A percentile compares a stretch with the other conserved stretches of the same genome.
Conservation (phyloP, 495 filamentous ascomycete genomes). For the Massariosphaeria phaeospora region DNA sequence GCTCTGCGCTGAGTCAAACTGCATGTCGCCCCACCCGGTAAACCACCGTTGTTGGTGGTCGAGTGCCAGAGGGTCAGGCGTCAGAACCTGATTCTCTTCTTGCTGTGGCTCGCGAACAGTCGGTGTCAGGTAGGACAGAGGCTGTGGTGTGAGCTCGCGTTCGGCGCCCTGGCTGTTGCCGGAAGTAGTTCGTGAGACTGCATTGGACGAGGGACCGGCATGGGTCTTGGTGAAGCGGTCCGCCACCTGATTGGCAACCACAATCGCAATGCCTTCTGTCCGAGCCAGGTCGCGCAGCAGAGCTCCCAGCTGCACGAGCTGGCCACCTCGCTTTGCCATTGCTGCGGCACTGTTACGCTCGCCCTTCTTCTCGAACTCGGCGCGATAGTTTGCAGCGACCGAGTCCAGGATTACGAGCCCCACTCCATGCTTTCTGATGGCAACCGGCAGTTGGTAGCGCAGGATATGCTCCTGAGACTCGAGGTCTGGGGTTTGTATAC, state of each 20-base stretch:
- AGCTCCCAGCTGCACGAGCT: slow-evolving; percentile 72
- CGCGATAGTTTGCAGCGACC: slow-evolving; percentile 89
- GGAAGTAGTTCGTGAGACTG: slow-evolving; percentile 16
- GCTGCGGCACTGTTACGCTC: slow-evolving; percentile 35
- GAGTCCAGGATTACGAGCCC: slow-evolving; percentile 84
- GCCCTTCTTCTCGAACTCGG: slow-evolving; percentile 65
- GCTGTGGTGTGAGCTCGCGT: neutral
- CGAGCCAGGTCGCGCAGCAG: slow-evolving; percentile 69
- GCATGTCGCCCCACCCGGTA: slow-evolving; percentile 81
- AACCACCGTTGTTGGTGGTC: slow-evolving; percentile 91
- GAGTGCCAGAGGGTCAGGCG: slow-evolving; percentile 56
- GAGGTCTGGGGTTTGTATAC: slow-evolving; percentile 81
- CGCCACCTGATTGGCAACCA: slow-evolving; percentile 93
- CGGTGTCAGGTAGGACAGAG: neutral
- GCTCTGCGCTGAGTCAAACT: slow-evolving; percentile 26
- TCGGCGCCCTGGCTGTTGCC: slow-evolving; percentile 24
- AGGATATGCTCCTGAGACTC: slow-evolving; percentile 95
- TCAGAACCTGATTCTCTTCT: slow-evolving; percentile 38
- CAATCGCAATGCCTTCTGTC: slow-evolving; percentile 69
- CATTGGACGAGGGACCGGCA: slow-evolving; percentile 4
- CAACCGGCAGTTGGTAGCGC: slow-evolving; percentile 81
- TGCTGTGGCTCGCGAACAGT: slow-evolving; percentile 33
- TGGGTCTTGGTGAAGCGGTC: slow-evolving; percentile 60
- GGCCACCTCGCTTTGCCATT: slow-evolving; percentile 58
- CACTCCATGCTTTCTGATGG: slow-evolving; percentile 66